These are phyloP conservation scores for Starmera quercuum DNA, from an alignment of 805 yeast species.

Conservation along the genomic window DNA sequence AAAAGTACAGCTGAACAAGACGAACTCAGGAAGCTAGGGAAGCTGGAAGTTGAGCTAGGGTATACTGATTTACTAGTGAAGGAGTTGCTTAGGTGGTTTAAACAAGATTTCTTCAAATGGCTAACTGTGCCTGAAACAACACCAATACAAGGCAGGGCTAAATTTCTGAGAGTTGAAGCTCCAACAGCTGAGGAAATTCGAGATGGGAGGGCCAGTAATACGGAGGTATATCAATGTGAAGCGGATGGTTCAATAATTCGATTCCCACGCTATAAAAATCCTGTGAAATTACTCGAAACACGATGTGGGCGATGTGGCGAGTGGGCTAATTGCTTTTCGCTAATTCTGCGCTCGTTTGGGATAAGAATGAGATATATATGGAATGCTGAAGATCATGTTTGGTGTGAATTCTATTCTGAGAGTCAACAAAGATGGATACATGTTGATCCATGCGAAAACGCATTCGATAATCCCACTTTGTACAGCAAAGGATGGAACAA, in stretches of 20 bases:
- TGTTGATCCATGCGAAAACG: conserved; percentile 80
- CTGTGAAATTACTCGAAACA: conserved; percentile 50
- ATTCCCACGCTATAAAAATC: conserved; percentile 75
- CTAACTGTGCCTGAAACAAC: conserved; percentile 60
- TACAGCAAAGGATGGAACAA: conserved; percentile 90
- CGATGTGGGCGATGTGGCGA: conserved; percentile 88
- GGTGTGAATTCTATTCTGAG: conserved; percentile 83
- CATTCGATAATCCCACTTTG: conserved; percentile 72
- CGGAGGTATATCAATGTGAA: conserved; percentile 60
- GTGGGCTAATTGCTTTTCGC: conserved; percentile 82
- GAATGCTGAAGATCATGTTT: conserved; percentile 92
- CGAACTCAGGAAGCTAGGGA: conserved; percentile 11
- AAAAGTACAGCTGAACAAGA: conserved; percentile 26
- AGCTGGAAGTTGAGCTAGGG: conserved; percentile 21
- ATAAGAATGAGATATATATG: conserved; percentile 64
- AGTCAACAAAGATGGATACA: conserved; percentile 71
- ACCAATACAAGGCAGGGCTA: conserved; percentile 38
- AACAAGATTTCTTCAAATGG: conserved; percentile 78
- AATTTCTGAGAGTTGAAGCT: conserved; percentile 26
- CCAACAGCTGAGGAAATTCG: conserved; percentile 38
- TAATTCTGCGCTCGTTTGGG: conserved; percentile 62
- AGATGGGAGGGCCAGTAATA: conserved; percentile 43
- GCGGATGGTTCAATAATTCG: conserved; percentile 39
- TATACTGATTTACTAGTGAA: conserved; percentile 51
- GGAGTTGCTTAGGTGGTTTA: conserved; percentile 62